Base-by-base conservation (phyloP, 1,284 basidiomycete species). In the Polyporus tsugae region DNA sequence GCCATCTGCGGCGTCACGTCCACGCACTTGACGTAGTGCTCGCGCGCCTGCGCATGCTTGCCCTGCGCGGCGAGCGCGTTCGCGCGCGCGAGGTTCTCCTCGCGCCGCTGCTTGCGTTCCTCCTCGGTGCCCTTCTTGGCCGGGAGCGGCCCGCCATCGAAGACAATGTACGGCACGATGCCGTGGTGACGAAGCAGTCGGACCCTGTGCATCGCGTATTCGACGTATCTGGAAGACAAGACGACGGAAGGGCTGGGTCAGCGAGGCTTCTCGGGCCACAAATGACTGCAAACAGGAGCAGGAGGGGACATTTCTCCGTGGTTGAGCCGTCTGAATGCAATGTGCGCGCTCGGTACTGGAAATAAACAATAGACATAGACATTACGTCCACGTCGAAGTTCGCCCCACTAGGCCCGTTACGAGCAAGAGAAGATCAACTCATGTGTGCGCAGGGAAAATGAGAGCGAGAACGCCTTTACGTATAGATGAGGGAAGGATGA, bases 1-100 rank as follows among this genome's bases (percentile, higher is more conserved):
- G 98, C 98, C 95, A 99, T 97, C 78, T 96, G 91, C 1, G 98
- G 97, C 3, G 96, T 98, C 61, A 99, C 94, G 74, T 99, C 98
- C 63, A 99, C 83, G 74, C 94, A 96, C 80, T 98, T 98, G 70
- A 92, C 88, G 78, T 95, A 99, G 76, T 84, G 88, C 29, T 99
- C 96, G 29, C 96, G 86, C 13, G 98, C 98, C 75, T 95, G 91
- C 41, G 83, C 85, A 72, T 87, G 84, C 75, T 91, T 91, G 15
- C 95, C 96, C 78, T 96, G 92, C 2, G 89, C 85, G 33, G 92
- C 85, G 3, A 98, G 83, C 6, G 86, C 83, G 60, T 92, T 89
- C 11, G 94, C 98, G 52, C 87, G 87, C 2, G 89, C 86, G 53
- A 90, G 85, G 75, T 86, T 89, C 75, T 91, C 89, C 58, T 86